Evolutionary conservation across 768 basidiomycete species (phyloP).

Genomic region (Boletellus sp.): DNA sequence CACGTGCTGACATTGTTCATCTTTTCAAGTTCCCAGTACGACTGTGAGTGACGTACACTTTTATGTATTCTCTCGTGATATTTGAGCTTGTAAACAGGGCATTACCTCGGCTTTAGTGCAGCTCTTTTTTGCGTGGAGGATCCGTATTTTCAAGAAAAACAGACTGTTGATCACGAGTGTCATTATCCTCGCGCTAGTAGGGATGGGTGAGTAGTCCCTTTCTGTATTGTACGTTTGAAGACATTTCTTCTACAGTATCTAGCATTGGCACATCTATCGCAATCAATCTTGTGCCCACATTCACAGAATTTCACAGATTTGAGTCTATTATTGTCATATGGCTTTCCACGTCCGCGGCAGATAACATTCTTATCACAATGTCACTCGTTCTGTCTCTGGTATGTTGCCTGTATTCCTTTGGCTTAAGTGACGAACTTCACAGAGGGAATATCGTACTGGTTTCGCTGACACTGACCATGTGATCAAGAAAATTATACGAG

Average conservation of each 20-base stretch:
- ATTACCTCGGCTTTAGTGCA: conserved; percentile 26
- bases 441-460: conserved; percentile 38
- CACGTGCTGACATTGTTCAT: neutral
- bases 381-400: conserved; percentile 43
- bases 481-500: conserved; percentile 35
- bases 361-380: conserved; percentile 46
- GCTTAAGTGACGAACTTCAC: neutral
- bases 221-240: neutral
- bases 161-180: conserved; percentile 11
- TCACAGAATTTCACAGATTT: conserved; percentile 29
- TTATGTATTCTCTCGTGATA: neutral
- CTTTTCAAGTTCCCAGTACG: conserved; percentile 17
- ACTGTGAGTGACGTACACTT: conserved; percentile 15
- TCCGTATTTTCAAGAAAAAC: conserved; percentile 17
- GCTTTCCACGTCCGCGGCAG: conserved; percentile 42
- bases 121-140: conserved; percentile 29
- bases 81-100: conserved; percentile 15
- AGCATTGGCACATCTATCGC: conserved; percentile 33
- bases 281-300: conserved; percentile 25
- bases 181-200: conserved; percentile 12
- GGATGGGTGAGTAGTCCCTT: conserved; percentile 14
- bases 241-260: conserved; percentile 18
- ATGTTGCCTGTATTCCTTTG: conserved; percentile 7
- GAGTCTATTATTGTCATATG: conserved; percentile 35
- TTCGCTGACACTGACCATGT: conserved; percentile 36